Base-by-base conservation (phyloP, 2,329 filamentous ascomycete species). In the Rhynchosporium graminicola region DNA sequence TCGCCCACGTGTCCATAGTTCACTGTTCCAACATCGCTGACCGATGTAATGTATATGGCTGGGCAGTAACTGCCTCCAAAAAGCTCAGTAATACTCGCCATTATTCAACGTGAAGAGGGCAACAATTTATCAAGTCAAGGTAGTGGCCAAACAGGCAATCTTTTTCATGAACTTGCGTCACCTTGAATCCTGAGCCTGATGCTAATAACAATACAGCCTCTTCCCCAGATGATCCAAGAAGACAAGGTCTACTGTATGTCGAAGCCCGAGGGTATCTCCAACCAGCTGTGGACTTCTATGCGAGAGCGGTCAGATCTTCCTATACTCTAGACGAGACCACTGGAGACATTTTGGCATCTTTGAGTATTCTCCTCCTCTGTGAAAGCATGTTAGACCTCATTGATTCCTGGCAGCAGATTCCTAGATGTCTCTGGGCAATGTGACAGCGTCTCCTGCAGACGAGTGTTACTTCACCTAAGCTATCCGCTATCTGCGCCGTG, bases 391-490 rank as follows among this genome's bases (percentile, higher is more conserved):
- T 9, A 13, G 42, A 33, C 13, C 57, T 66, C 54, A 63, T 46
- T 28, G 36, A 59, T 26, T 20, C 42, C 42, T 64, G 79, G 77
- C 80, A 40, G 80, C 81, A 26, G 80, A 83, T 73, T 78, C 80
- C 40, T 77, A 77, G 63, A 83, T 83, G 78, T 82, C 78, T 59
- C 69, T 83, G 15, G 80, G 80, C 13, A 83, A 82, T 60, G 79
- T 81, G 1, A 80, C 79, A 3, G 77, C 77, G 28, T 70, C 76
- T 7, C 75, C 77, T 40, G 69, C 71, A 45, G 80, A 80, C 62
- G 74, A 79, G 65, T 72, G 72, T 13, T 76, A 79, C 59, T 83
- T 81, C 63, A 71, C 73, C 20, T 73, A 77, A 67, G 81, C 81
- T 0, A 71, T 83, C 52, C 70, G 70, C 45, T 78, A 81, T 69